These are phyloP conservation scores for Mycena citricolor DNA, from an alignment of 1,284 basidiomycete genomes.

Conservation along the genomic window DNA sequence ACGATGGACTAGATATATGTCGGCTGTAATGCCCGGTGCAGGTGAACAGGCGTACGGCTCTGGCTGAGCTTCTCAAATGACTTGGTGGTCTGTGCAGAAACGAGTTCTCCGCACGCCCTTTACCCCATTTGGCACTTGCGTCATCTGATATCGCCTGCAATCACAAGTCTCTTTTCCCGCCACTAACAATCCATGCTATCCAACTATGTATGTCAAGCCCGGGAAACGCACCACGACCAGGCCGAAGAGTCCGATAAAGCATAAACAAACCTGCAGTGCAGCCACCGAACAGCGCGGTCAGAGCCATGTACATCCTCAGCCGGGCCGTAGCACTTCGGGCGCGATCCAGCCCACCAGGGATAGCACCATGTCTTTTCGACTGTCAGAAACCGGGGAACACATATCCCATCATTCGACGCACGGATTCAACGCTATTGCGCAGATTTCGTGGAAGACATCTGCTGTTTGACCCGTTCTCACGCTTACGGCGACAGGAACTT, in stretches of 20 bases:
- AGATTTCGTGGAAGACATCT: slow-evolving; percentile 88
- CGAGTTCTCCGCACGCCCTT: no score
- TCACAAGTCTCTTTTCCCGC: slow-evolving; percentile 9
- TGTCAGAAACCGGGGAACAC: slow-evolving; percentile 17
- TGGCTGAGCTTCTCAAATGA: slow-evolving; percentile 15
- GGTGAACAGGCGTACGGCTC: slow-evolving; percentile 17
- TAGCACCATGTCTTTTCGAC: slow-evolving; percentile 54
- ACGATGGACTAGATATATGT: slow-evolving; percentile 11
- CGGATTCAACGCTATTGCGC: slow-evolving; percentile 84
- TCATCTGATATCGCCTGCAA: slow-evolving; percentile 8
- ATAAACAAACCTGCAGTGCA: slow-evolving; percentile 63
- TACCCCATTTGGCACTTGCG: slow-evolving; percentile 6
- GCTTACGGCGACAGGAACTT: slow-evolving; percentile 89
- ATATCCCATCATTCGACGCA: slow-evolving; percentile 46
- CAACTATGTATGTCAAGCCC: slow-evolving; percentile 52
- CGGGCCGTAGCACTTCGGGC: slow-evolving; percentile 66
- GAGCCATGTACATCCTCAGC: slow-evolving; percentile 64
- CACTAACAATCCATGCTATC: slow-evolving; percentile 46
- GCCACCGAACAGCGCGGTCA: slow-evolving; percentile 70
- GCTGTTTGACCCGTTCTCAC: slow-evolving; percentile 83
- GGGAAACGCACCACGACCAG: slow-evolving; percentile 57
- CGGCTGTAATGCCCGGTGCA: slow-evolving; percentile 6
- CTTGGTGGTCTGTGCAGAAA: slow-evolving; percentile 10
- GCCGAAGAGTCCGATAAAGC: slow-evolving; percentile 63
- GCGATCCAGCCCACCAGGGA: slow-evolving; percentile 77